A percentile compares a stretch with the other conserved stretches of the same genome.
These are phyloP conservation scores for Trichoderma cornu-damae DNA, from an alignment of 2,329 filamentous ascomycete genomes.

Conservation along the genomic window DNA sequence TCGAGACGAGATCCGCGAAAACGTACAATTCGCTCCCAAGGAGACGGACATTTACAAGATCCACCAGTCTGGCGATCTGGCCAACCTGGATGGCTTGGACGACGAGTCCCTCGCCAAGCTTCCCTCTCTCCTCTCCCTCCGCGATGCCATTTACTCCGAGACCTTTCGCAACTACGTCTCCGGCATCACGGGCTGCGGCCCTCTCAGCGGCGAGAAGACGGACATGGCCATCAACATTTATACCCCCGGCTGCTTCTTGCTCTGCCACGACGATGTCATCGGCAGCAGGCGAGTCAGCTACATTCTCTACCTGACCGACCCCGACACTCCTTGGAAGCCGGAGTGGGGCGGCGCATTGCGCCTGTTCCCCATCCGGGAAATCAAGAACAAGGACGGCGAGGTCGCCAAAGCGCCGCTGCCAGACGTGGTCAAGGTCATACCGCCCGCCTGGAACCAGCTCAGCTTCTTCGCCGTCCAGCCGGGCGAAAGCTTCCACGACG, in stretches of 20 bases:
- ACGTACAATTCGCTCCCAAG: slow-evolving; percentile 94
- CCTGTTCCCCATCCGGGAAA: slow-evolving; percentile 68
- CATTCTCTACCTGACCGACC: slow-evolving; percentile 92
- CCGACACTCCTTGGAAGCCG: slow-evolving; percentile 81
- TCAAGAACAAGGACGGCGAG: slow-evolving; percentile 59
- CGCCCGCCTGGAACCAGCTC: slow-evolving; percentile 94
- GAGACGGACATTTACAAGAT: slow-evolving; percentile 99
- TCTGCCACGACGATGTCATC: slow-evolving; percentile 98
- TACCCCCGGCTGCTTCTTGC: slow-evolving; percentile 87
- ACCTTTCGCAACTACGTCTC: slow-evolving; percentile 86
- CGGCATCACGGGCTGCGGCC: slow-evolving; percentile 76
- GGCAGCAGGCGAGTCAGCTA: slow-evolving; percentile 95
- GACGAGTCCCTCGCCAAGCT: slow-evolving; percentile 78
- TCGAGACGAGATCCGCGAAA: slow-evolving; percentile 79
- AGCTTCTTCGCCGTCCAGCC: slow-evolving; percentile 98
- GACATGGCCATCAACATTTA: slow-evolving; percentile 99
- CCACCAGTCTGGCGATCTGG: slow-evolving; percentile 94
- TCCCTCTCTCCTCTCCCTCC: slow-evolving; percentile 83
- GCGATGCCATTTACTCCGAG: slow-evolving; percentile 89
- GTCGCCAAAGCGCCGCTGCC: slow-evolving; percentile 75
- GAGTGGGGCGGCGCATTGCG: slow-evolving; percentile 91
- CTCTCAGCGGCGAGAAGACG: slow-evolving; percentile 86
- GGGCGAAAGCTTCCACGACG: slow-evolving; percentile 98
- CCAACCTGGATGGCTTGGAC: slow-evolving; percentile 91
- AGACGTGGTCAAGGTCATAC: slow-evolving; percentile 75